phyloP scores from a whole-genome alignment of 2,329 filamentous ascomycete genomes.

The Clonostachys chloroleuca region DNA sequence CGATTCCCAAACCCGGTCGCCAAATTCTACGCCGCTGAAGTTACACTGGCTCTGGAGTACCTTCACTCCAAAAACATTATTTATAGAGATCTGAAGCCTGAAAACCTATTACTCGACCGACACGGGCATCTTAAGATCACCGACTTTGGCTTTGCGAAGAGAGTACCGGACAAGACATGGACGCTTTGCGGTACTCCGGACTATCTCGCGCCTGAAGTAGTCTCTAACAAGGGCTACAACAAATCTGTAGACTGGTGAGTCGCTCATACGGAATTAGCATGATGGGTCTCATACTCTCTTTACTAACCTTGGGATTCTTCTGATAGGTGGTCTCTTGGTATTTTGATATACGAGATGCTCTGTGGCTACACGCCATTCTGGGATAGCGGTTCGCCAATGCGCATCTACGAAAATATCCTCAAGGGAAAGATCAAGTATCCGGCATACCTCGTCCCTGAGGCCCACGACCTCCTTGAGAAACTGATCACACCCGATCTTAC shows the following conservation, averaged over 20 bases:
- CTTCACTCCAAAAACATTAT: conserved; percentile 94
- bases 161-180: conserved; percentile 98
- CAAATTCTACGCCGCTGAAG: conserved; percentile 98
- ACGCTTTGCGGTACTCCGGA: conserved; percentile 96
- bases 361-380: conserved; percentile 99
- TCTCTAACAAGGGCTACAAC: conserved; percentile 99
- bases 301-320: background rate
- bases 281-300: background rate
- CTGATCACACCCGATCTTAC: conserved; percentile 94
- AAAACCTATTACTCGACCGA: conserved; percentile 86
- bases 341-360: conserved; percentile 99
- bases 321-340: conserved; percentile 91
- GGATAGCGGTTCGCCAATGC: conserved; percentile 96
- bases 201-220: conserved; percentile 94
- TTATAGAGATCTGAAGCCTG: conserved; percentile 94
- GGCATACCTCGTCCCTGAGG: conserved; percentile 89
- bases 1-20: conserved; percentile 97
- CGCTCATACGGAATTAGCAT: background rate
- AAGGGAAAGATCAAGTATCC: conserved; percentile 96
- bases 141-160: conserved; percentile 98
- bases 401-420: conserved; percentile 99
- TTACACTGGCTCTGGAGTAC: conserved; percentile 92
- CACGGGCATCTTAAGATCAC: conserved; percentile 96
- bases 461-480: conserved; percentile 85
- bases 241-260: conserved; percentile 97